Evolutionary conservation across 495 filamentous ascomycete genomes (phyloP).

Genomic region (Penicillium cosmopolitanum): DNA sequence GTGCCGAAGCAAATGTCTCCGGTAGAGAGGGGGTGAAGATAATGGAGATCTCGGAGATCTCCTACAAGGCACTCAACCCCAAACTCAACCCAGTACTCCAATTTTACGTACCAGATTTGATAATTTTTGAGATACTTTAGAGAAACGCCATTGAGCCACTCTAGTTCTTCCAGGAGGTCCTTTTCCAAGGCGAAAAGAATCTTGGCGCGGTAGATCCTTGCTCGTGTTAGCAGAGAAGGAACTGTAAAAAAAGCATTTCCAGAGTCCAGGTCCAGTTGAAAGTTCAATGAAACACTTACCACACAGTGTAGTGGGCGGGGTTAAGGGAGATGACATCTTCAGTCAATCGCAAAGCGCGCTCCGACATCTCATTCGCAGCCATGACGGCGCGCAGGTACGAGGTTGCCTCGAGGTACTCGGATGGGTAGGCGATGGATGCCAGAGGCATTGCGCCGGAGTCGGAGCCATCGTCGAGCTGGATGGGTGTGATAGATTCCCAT

Average conservation of each 20-base stretch:
- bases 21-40: neutral
- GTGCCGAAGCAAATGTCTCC: no score
- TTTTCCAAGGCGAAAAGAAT: conserved; percentile 68
- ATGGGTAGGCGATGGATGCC: conserved; percentile 84
- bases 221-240: neutral
- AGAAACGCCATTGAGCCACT: conserved; percentile 83
- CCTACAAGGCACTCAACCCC: neutral
- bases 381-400: conserved; percentile 93
- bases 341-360: conserved; percentile 79
- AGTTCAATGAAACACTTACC: conserved; percentile 58
- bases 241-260: neutral
- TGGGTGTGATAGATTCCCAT: conserved; percentile 83
- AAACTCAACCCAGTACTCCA: neutral
- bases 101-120: conserved; percentile 74
- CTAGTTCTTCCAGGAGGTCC: conserved; percentile 71
- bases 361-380: conserved; percentile 80
- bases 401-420: conserved; percentile 84
- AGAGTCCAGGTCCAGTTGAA: no score
- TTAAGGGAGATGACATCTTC: conserved; percentile 89
- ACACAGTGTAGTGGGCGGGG: conserved; percentile 96
- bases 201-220: conserved; percentile 82
- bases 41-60: neutral
- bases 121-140: conserved; percentile 92
- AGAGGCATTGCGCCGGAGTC: conserved; percentile 63
- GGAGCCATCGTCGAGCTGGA: conserved; percentile 79